These are phyloP conservation scores for Chalciporus piperatus DNA, from an alignment of 768 basidiomycete genomes.

Conservation along the genomic window DNA sequence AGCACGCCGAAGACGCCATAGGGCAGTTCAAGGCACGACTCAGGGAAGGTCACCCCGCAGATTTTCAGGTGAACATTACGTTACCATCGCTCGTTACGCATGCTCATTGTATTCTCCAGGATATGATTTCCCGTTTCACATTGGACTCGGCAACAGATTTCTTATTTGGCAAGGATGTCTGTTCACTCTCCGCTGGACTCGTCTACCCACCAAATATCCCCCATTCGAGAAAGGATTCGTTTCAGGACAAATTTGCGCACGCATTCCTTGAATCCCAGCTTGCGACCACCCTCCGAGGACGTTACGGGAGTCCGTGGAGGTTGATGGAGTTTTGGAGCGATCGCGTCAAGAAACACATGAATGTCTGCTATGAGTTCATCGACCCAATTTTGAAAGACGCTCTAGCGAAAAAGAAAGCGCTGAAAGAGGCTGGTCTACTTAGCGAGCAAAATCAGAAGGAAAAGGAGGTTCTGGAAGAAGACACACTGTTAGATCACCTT, in stretches of 20 bases:
- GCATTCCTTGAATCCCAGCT: slow-evolving; percentile 52
- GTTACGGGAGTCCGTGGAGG: slow-evolving; percentile 48
- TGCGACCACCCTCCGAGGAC: slow-evolving; percentile 36
- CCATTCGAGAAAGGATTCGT: slow-evolving; percentile 6
- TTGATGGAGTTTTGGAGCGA: slow-evolving; percentile 52
- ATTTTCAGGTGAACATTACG: slow-evolving; percentile 45
- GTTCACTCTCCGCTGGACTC: slow-evolving; percentile 45
- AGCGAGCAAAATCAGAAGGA: slow-evolving; percentile 6
- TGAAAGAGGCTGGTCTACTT: slow-evolving; percentile 21
- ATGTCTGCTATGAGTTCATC: slow-evolving; percentile 48
- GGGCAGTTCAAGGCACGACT: slow-evolving; percentile 41
- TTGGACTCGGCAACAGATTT: slow-evolving; percentile 60
- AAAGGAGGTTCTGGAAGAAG: slow-evolving; percentile 17
- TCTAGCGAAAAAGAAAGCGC: slow-evolving; percentile 36
- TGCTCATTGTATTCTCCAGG: slow-evolving; percentile 30
- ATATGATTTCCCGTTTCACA: slow-evolving; percentile 54
- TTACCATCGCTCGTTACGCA: neutral
- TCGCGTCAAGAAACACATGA: slow-evolving; percentile 42
- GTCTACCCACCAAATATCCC: slow-evolving; percentile 41
- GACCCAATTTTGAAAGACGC: slow-evolving; percentile 52
- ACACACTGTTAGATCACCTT: slow-evolving; percentile 31
- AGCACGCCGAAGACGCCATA: slow-evolving; percentile 49
- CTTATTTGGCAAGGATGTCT: slow-evolving; percentile 49
- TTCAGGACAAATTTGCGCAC: slow-evolving; percentile 35
- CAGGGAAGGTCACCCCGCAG: slow-evolving; percentile 47